A percentile compares a stretch with the other conserved stretches of the same genome.
These are phyloP conservation scores for Syncephalastrum racemosum DNA, from an alignment of 371 early-diverging fungal genomes.

Conservation along the genomic window DNA sequence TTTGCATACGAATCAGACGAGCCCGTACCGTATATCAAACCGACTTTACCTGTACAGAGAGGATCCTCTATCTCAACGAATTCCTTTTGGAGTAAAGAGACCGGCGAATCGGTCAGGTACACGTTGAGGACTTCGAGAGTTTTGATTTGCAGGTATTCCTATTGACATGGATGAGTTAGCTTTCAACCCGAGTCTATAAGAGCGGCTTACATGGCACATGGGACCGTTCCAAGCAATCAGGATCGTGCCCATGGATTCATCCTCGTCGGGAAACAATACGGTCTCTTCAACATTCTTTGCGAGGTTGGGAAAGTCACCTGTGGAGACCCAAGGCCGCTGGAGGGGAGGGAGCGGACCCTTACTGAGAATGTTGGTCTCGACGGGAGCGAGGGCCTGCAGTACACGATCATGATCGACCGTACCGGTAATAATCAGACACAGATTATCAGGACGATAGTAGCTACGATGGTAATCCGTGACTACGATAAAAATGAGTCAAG, in stretches of 20 bases:
- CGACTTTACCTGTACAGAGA: conserved; percentile 54
- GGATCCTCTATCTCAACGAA: conserved; percentile 74
- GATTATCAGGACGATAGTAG: conserved; percentile 72
- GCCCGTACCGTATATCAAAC: background rate
- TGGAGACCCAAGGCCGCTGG: conserved; percentile 65
- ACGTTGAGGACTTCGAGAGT: conserved; percentile 48
- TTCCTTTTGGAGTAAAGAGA: conserved; percentile 61
- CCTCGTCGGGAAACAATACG: conserved; percentile 69
- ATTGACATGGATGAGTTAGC: background rate
- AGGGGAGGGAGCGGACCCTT: conserved; percentile 58
- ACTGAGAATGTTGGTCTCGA: conserved; percentile 59
- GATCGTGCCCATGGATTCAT: conserved; percentile 68
- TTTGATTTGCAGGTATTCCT: conserved; percentile 44
- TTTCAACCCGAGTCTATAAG: background rate
- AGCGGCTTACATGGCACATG: conserved; percentile 47
- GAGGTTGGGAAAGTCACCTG: conserved; percentile 53
- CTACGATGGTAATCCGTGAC: conserved; percentile 49
- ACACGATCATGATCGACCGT: conserved; percentile 51
- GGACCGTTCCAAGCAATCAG: conserved; percentile 67
- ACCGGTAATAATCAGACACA: conserved; percentile 67
- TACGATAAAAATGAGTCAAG: background rate
- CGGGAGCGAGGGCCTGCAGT: conserved; percentile 50
- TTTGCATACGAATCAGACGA: background rate
- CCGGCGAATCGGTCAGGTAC: conserved; percentile 69
- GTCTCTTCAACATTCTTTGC: conserved; percentile 49